Base-by-base conservation (phyloP, 2,329 filamentous ascomycete species). In the Bipolaris sorokiniana region DNA sequence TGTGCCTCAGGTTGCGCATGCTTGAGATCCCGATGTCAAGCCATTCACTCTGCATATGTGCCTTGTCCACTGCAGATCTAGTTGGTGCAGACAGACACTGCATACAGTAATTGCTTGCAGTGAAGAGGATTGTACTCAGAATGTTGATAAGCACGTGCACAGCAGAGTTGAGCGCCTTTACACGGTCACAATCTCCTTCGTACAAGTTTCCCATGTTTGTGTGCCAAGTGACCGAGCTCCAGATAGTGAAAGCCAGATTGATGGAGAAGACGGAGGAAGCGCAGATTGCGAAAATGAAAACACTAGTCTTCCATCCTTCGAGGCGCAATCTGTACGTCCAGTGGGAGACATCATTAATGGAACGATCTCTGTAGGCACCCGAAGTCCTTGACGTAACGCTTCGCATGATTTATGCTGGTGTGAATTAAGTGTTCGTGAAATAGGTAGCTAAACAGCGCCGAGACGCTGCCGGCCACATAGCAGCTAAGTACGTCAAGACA, bases 71-170 rank as follows among this genome's bases (percentile, higher is more conserved):
- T 23, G 13, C n/a, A 45, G 42, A 45, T 31, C 28, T 31, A 45
- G 62, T 59, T 6, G 62, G 62, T 18, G 62, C 49, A 10, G 49
- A 58, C 18, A 65, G 28, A 41, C 61, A 59, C 48, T 65, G 61
- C 62, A 65, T 63, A 31, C 33, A 53, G 49, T 61, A 63, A 37
- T 56, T 65, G 45, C 51, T 57, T 13, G 61, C 55, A 13, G n/a
- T 52, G n/a, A 66, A 42, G 1, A 64, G 31, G 5, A 58, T 28
- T 23, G 63, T 59, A 31, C 77, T 77, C 23, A 82, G 66, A 1
- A 74, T 57, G 67, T 84, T 84, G 61, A 85, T 57, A 5, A 57
- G 54, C 18, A 84, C 63, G 67, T 85, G 82, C 1, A 80, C 28
- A 10, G 18, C 49, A 13, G 45, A 40, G 42, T 59, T 63, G 11